Conservation (phyloP, 1,284 basidiomycete genomes). For the Heterobasidion annosum region DNA sequence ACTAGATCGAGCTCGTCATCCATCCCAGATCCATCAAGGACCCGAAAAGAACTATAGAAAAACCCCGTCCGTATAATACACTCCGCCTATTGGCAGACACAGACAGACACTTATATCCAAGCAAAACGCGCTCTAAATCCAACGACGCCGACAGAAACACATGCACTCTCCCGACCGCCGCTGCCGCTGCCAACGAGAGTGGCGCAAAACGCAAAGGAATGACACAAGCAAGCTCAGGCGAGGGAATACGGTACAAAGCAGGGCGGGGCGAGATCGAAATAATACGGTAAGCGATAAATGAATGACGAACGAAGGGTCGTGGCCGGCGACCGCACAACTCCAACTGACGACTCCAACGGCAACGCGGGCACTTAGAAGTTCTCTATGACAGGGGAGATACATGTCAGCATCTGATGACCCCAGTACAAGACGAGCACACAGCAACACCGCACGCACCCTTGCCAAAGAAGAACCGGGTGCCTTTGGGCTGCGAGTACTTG, state of each 20-base stretch:
- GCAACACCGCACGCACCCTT: conserved; percentile 41
- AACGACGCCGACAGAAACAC: too few species aligned
- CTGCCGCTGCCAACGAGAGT: too few species aligned
- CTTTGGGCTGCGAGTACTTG: conserved; percentile 76
- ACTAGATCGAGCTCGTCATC: too few species aligned
- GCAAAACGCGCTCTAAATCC: too few species aligned
- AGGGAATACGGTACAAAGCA: not conserved
- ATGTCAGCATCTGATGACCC: not conserved
- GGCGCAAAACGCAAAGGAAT: too few species aligned
- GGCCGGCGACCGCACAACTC: not conserved
- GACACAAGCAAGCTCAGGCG: too few species aligned
- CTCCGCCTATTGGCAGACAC: too few species aligned
- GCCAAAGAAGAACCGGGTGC: conserved; percentile 83
- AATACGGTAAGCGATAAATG: not conserved
- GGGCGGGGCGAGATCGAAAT: not conserved
- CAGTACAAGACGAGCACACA: not conserved
- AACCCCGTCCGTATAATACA: not conserved
- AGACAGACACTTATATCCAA: too few species aligned
- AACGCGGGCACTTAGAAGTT: conserved; percentile 19
- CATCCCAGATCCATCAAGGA: conserved; percentile 1
- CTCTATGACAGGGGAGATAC: conserved; percentile 15
- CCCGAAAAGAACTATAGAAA: not conserved
- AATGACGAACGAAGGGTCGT: not conserved
- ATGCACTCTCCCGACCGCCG: too few species aligned
- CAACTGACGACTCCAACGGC: not conserved